Conservation (phyloP, 495 filamentous ascomycete genomes). For the Annulohypoxylon moriforme region DNA sequence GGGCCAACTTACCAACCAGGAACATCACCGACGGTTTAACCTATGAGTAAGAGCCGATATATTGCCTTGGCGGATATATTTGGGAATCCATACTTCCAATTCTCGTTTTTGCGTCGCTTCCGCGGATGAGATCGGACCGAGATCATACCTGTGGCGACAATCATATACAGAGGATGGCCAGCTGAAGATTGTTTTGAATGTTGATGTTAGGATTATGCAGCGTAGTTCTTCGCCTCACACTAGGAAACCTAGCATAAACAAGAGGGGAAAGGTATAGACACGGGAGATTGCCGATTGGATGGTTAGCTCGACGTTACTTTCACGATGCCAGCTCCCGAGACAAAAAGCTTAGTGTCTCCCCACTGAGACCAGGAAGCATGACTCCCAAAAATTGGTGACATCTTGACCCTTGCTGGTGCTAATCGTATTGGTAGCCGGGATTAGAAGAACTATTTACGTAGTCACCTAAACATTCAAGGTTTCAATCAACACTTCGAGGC, state of each 20-base stretch:
- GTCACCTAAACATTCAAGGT: slow-evolving; percentile 31
- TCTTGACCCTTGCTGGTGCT: slow-evolving; percentile 35
- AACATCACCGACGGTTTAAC: slow-evolving; percentile 17
- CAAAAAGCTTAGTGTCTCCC: slow-evolving; percentile 44
- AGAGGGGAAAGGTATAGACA: slow-evolving; percentile 27
- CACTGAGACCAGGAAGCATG: slow-evolving; percentile 32
- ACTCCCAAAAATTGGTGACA: slow-evolving; percentile 23
- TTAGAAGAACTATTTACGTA: slow-evolving; percentile 3
- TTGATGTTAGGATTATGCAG: slow-evolving; percentile 32
- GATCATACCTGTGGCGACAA: slow-evolving; percentile 4
- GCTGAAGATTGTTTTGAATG: slow-evolving; percentile 23
- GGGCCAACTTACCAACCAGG: slow-evolving; percentile 14
- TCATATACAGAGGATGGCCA: slow-evolving; percentile 19
- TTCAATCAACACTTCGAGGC: slow-evolving; percentile 30
- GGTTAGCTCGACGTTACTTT: slow-evolving; percentile 31
- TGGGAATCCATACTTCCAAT: neutral
- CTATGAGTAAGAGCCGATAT: slow-evolving; percentile 32
- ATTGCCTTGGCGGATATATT: slow-evolving; percentile 39
- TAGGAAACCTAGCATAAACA: slow-evolving; percentile 13
- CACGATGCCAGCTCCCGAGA: slow-evolving; percentile 42
- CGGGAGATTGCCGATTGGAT: slow-evolving; percentile 43
- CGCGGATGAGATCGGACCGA: slow-evolving; percentile 28
- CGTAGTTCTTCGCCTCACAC: slow-evolving; percentile 25
- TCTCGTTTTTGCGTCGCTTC: slow-evolving; percentile 19
- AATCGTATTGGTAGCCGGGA: slow-evolving; percentile 27